phyloP scores from a whole-genome alignment of 108 stramenopile species.

The Cylindrotheca fusiformis region DNA sequence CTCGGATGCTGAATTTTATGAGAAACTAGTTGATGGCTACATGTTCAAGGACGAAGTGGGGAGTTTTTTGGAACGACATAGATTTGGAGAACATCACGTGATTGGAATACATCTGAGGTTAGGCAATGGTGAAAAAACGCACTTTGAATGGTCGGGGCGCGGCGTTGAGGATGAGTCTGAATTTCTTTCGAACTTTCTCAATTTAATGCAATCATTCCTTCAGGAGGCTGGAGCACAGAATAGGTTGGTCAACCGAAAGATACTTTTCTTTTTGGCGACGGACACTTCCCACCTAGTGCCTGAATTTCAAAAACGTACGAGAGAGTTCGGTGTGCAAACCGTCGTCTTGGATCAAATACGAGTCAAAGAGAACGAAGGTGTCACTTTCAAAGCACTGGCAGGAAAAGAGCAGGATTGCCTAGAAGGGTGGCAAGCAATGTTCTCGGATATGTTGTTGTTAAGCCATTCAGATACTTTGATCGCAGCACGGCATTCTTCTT shows the following conservation, averaged over 20 bases:
- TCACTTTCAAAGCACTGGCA: constrained; percentile 26
- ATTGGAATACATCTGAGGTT: constrained; percentile 48
- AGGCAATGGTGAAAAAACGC: constrained; percentile 46
- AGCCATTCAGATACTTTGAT: constrained; percentile 43
- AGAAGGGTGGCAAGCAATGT: constrained; percentile 40
- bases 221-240: neutral
- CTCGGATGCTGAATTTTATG: constrained; percentile 42
- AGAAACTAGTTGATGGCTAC: constrained; percentile 20
- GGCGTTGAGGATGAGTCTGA: constrained; percentile 15
- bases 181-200: constrained; percentile 20
- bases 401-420: constrained; percentile 27
- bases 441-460: constrained; percentile 38
- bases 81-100: constrained; percentile 38
- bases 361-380: constrained; percentile 28
- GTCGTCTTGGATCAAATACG: constrained; percentile 24
- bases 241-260: neutral
- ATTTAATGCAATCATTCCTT: constrained; percentile 6
- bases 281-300: constrained; percentile 42
- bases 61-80: constrained; percentile 26
- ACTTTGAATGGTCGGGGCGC: constrained; percentile 35
- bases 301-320: constrained; percentile 23
- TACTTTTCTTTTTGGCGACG: constrained; percentile 47
- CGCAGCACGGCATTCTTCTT: constrained; percentile 40
- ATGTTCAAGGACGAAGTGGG: constrained; percentile 18
- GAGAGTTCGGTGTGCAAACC: constrained; percentile 10